A percentile compares a stretch with the other conserved stretches of the same genome.
Conservation (phyloP, 345 rosid genomes). For the Arabidopsis suecica region DNA sequence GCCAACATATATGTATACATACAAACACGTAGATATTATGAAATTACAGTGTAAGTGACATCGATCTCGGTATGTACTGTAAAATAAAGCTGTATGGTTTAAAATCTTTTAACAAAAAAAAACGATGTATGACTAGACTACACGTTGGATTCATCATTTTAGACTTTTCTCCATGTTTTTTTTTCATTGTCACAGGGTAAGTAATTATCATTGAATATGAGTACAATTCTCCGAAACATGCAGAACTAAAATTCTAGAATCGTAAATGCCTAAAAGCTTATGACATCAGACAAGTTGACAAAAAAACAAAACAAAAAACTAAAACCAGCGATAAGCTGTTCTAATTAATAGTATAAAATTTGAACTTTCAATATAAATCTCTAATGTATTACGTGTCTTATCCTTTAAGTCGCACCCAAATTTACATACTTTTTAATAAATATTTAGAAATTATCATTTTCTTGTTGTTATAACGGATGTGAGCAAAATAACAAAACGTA, state of each 20-base stretch:
- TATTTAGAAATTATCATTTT: slow-evolving; percentile 20
- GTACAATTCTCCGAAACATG: too few species aligned
- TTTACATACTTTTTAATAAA: slow-evolving; percentile 22
- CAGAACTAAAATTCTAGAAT: neutral
- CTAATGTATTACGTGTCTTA: slow-evolving; percentile 41
- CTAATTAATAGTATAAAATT: slow-evolving; percentile 18
- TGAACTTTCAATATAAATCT: slow-evolving; percentile 11
- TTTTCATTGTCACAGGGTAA: slow-evolving; percentile 40
- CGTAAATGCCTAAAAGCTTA: slow-evolving; percentile 20
- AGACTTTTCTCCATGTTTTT: neutral
- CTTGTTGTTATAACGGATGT: slow-evolving; percentile 42
- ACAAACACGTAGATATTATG: neutral
- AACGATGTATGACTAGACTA: neutral
- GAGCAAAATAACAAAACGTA: too few species aligned
- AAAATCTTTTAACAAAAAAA: neutral
- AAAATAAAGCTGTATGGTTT: neutral
- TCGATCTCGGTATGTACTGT: neutral
- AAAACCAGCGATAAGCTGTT: slow-evolving; percentile 31
- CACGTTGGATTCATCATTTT: neutral
- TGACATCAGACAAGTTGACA: slow-evolving; percentile 25
- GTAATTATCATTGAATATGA: neutral
- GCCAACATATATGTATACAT: neutral
- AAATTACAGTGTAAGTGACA: slow-evolving; percentile 9
- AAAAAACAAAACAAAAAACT: slow-evolving; percentile 11
- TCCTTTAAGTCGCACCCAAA: slow-evolving; percentile 44